Base-by-base conservation (phyloP, 805 yeast species). In the Yarrowia yakushimensis region DNA sequence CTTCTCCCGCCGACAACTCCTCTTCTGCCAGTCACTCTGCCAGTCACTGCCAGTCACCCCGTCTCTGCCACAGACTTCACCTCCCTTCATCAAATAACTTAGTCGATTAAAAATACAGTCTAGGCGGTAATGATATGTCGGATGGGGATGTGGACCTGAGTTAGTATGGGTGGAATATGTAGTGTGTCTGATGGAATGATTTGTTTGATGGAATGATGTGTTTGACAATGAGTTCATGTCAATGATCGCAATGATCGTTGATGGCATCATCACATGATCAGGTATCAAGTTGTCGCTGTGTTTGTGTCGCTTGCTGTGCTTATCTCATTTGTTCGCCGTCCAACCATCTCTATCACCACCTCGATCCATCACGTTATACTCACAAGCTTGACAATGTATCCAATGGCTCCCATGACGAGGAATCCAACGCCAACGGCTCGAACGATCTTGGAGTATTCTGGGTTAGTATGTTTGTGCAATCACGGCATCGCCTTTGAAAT, bases 391-490 rank as follows among this genome's bases (percentile, higher is more conserved):
- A 94, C 94, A 72, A 86, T 88, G 78, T 91, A 93, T 64, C 99
- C 99, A 72, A 94, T 96, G 71, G 90, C 87, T 73, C 99, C 99
- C 92, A 93, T 94, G 84, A 93, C 93, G 70, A 93, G 80, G 78
- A 93, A 93, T 69, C 99, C 99, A 67, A 92, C 82, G 71, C 98
- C 98, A 60, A 93, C 98, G 60, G 97, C 97, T 77, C 94, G 88
- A 67, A 94, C 83, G 72, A 93, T 88, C 76, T 87, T 87, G 64
- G 85, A 70, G 81, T 89, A 93, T 78, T 93, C 99, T 82, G 65
- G 0, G 63, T 62, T 62, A 66, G 60, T n/a, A 28, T 22, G 42
- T 1, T 37, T 37, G 13, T 9, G 30, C 4, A n/a, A n/a, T n/a
- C n/a, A n/a, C n/a, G n/a, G n/a, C n/a, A n/a, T n/a, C n/a, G n/a